phyloP scores from a whole-genome alignment of 139 green algal species.

The Chlorella sp. region DNA sequence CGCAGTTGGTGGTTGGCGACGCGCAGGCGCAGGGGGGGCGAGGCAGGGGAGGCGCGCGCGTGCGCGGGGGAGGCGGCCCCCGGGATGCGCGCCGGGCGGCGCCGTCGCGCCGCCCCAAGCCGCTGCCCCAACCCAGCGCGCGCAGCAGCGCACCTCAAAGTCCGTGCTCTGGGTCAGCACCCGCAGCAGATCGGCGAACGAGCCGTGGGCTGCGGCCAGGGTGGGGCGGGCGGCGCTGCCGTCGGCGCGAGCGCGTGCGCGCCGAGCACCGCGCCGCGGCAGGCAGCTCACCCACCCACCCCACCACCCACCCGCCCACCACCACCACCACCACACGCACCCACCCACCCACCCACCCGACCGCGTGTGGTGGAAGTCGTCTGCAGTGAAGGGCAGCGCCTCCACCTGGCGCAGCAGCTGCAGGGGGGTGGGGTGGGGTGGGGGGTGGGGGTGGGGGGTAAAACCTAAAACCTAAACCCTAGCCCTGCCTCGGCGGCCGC shows the following conservation, averaged over 20 bases:
- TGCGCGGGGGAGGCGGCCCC: too few relatives aligned
- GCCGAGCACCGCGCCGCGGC: constrained; percentile 59
- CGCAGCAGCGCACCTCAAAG: constrained; percentile 56
- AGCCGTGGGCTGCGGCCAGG: constrained; percentile 77
- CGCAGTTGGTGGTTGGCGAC: too few relatives aligned
- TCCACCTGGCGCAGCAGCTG: constrained; percentile 70
- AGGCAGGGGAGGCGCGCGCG: not conserved
- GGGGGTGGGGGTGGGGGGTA: too few relatives aligned
- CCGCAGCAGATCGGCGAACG: constrained; percentile 76
- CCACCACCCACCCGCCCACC: too few relatives aligned
- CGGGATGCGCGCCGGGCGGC: not conserved
- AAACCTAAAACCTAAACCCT: too few relatives aligned
- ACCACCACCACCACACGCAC: too few relatives aligned
- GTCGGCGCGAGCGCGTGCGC: constrained; percentile 71
- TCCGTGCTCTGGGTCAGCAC: constrained; percentile 59
- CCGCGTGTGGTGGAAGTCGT: constrained; percentile 66
- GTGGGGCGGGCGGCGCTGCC: constrained; percentile 53
- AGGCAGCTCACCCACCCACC: too few relatives aligned
- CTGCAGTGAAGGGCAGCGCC: constrained; percentile 63
- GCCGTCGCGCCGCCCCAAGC: too few relatives aligned
- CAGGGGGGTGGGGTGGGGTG: too few relatives aligned
- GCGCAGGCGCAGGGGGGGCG: not conserved
- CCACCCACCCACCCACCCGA: too few relatives aligned
- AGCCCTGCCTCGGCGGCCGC: too few relatives aligned
- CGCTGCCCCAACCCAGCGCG: not conserved